Evolutionary conservation across 345 rosid species (phyloP).

Genomic region (Aquilaria malaccensis): DNA sequence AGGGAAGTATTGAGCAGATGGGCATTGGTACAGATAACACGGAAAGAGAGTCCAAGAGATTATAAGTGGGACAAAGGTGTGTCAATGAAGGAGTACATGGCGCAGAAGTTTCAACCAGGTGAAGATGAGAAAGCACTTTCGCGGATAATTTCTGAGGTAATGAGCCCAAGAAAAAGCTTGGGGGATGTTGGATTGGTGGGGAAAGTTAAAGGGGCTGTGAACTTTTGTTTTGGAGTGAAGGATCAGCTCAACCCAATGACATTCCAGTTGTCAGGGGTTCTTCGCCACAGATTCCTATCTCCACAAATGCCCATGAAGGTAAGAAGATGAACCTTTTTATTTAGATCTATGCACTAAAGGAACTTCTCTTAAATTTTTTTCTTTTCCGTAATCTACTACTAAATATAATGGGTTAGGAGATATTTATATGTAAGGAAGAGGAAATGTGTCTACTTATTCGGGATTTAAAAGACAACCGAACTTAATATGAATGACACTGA

Average conservation of each 20-base stretch:
- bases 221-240: constrained; percentile 31
- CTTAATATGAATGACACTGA: too few relatives aligned
- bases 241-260: constrained; percentile 14
- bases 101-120: constrained; percentile 60
- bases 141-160: constrained; percentile 45
- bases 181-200: constrained; percentile 33
- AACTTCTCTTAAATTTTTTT: too few relatives aligned
- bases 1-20: not conserved
- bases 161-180: constrained; percentile 46
- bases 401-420: too few relatives aligned
- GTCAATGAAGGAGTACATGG: constrained; percentile 65
- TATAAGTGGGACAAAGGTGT: constrained; percentile 64
- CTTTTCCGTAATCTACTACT: too few relatives aligned
- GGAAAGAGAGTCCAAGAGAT: not conserved
- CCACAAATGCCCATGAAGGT: constrained; percentile 36
- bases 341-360: too few relatives aligned
- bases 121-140: constrained; percentile 76
- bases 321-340: not conserved
- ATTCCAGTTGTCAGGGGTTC: constrained; percentile 9
- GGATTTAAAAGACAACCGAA: too few relatives aligned
- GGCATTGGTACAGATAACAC: not conserved
- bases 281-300: constrained; percentile 26
- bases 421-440: too few relatives aligned
- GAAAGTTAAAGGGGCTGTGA: constrained; percentile 39
- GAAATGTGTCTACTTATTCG: too few relatives aligned